Conservation (phyloP, 306 rosid genomes). For the Cucurbita moschata region DNA sequence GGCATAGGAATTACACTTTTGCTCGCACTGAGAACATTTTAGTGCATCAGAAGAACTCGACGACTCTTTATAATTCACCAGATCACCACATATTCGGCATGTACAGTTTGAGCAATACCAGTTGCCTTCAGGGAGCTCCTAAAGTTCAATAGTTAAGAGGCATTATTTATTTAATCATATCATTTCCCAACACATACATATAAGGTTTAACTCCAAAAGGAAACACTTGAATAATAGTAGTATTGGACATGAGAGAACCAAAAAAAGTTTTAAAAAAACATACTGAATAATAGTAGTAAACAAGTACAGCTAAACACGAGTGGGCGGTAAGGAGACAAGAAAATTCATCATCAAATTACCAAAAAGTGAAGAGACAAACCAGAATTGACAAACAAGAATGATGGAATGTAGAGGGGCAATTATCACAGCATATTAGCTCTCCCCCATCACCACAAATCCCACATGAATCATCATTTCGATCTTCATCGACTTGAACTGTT, state of each 20-base stretch:
- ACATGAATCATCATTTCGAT: constrained; percentile 84
- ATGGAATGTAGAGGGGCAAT: constrained; percentile 91
- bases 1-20: constrained; percentile 49
- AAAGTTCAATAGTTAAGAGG: constrained; percentile 16
- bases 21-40: constrained; percentile 85
- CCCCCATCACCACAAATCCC: constrained; percentile 97
- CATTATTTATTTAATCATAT: constrained; percentile 10
- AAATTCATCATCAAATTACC: constrained; percentile 13
- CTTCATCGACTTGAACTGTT: constrained; percentile 34
- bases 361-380: constrained; percentile 38
- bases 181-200: not conserved
- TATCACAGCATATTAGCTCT: constrained; percentile 88
- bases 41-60: constrained; percentile 38
- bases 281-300: not conserved
- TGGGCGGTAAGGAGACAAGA: not conserved
- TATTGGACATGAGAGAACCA: not conserved
- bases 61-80: constrained; percentile 49
- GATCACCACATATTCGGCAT: constrained; percentile 71
- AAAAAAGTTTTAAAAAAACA: not conserved
- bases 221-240: not conserved
- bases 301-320: not conserved
- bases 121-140: constrained; percentile 94
- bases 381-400: constrained; percentile 65
- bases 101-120: constrained; percentile 90
- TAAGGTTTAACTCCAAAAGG: not conserved